These are phyloP conservation scores for Colletotrichum tropicicola DNA, from an alignment of 2,329 filamentous ascomycete genomes.

Conservation along the genomic window DNA sequence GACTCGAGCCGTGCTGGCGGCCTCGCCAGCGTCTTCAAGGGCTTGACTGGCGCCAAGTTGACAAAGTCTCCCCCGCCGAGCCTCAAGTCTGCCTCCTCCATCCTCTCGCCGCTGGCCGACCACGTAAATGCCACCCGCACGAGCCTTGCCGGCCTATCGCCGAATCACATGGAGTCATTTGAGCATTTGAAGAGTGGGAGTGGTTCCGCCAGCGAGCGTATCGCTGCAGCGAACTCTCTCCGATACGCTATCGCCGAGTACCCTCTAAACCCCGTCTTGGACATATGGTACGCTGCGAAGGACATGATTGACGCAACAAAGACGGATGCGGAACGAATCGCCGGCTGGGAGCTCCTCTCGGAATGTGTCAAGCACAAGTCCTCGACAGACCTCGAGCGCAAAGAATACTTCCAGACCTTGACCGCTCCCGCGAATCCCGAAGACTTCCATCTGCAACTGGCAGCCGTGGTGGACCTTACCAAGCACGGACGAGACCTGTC, in stretches of 20 bases:
- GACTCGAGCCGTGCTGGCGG: slow-evolving; percentile 65
- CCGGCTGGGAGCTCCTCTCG: slow-evolving; percentile 73
- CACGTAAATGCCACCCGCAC: slow-evolving; percentile 53
- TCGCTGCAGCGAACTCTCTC: slow-evolving; percentile 66
- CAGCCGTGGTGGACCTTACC: slow-evolving; percentile 68
- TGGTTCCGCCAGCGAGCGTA: slow-evolving; percentile 60
- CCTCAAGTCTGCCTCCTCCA: slow-evolving; percentile 48
- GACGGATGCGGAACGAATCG: slow-evolving; percentile 59
- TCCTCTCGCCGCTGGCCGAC: slow-evolving; percentile 50
- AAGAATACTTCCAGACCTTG: slow-evolving; percentile 72
- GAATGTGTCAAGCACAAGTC: slow-evolving; percentile 71
- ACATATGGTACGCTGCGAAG: slow-evolving; percentile 73
- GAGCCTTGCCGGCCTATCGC: slow-evolving; percentile 53
- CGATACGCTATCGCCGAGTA: slow-evolving; percentile 66
- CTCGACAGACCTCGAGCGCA: slow-evolving; percentile 72
- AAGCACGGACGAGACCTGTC: slow-evolving; percentile 68
- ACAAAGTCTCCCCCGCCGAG: slow-evolving; percentile 58
- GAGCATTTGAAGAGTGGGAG: slow-evolving; percentile 57
- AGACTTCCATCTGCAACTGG: slow-evolving; percentile 74
- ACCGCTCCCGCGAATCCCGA: slow-evolving; percentile 64
- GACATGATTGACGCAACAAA: slow-evolving; percentile 70
- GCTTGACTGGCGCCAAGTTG: slow-evolving; percentile 64
- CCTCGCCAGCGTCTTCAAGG: slow-evolving; percentile 71
- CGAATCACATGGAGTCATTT: slow-evolving; percentile 62
- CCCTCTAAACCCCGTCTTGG: slow-evolving; percentile 65